Conservation (phyloP, 2,329 filamentous ascomycete species). For the Colletotrichum gloeosporioides region DNA sequence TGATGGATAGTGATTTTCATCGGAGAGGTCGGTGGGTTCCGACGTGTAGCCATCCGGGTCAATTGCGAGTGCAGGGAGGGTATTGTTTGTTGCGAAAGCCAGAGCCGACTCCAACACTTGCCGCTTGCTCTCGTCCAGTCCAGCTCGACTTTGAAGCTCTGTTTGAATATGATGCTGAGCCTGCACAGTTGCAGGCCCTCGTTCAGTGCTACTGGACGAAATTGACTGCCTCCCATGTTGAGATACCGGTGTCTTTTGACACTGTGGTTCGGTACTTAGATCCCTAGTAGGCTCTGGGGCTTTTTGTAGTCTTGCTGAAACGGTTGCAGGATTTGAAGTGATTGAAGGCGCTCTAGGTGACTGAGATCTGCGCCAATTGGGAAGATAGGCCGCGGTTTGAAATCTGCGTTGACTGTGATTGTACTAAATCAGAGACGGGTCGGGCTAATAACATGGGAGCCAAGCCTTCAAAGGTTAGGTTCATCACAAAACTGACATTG, state of each 20-base stretch:
- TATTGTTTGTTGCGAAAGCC: background rate
- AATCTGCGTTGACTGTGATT: background rate
- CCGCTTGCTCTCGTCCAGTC: background rate
- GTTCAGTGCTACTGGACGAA: background rate
- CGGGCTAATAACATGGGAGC: no score
- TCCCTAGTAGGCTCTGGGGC: background rate
- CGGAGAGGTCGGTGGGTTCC: background rate
- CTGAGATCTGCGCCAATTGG: background rate
- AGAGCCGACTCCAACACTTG: background rate
- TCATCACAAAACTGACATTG: background rate
- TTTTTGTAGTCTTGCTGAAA: background rate
- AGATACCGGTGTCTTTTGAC: background rate
- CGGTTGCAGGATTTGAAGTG: background rate
- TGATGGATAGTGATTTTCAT: background rate
- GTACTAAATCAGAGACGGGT: background rate
- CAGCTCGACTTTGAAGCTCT: background rate
- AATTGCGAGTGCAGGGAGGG: background rate
- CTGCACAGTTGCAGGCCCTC: background rate
- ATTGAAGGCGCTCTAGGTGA: background rate
- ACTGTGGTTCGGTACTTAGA: background rate
- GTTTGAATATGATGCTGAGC: background rate
- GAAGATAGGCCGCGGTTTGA: background rate
- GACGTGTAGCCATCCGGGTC: background rate
- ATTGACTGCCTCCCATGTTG: background rate
- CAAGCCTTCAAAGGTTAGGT: background rate